Evolutionary conservation across 2,329 filamentous ascomycete species (phyloP).

Genomic region (Penicillium sp.): DNA sequence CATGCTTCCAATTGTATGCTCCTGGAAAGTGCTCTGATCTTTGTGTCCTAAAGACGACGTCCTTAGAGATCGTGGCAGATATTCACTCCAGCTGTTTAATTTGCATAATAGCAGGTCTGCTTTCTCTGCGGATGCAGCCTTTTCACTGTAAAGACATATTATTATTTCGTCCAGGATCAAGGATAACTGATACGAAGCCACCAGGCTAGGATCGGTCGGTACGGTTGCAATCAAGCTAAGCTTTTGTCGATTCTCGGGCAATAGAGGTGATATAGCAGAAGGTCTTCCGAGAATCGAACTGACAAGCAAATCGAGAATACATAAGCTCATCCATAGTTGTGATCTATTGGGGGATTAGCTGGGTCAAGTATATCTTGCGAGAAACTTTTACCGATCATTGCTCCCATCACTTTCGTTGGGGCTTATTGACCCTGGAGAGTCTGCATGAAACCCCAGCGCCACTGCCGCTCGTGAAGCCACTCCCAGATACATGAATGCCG

Average conservation of each 20-base stretch:
- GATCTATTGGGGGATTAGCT: conserved; percentile 30
- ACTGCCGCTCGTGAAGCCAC: conserved; percentile 58
- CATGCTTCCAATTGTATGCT: conserved; percentile 49
- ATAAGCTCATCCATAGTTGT: conserved; percentile 49
- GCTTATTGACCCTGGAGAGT: conserved; percentile 13
- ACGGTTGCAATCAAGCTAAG: conserved; percentile 11
- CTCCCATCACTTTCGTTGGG: conserved; percentile 19
- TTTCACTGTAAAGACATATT: conserved; percentile 44
- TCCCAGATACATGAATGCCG: conserved; percentile 63
- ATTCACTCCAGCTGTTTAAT: conserved; percentile 48
- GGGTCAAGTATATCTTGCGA: conserved; percentile 2
- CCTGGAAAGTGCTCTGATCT: conserved; percentile 22
- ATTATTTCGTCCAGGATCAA: conserved; percentile 48
- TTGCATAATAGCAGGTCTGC: conserved; percentile 45
- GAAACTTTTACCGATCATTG: conserved; percentile 18
- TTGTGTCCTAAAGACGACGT: conserved; percentile 18
- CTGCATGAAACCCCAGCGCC: conserved; percentile 54
- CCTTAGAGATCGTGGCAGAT: conserved; percentile 40
- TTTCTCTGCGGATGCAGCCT: conserved; percentile 27
- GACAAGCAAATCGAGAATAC: conserved; percentile 48
- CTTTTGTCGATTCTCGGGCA: conserved; percentile 22
- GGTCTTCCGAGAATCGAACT: conserved; percentile 52
- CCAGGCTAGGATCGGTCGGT: conserved; percentile 29
- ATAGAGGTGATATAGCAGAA: conserved; percentile 30
- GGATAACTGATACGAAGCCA: conserved; percentile 45